phyloP scores from a whole-genome alignment of 257 asterid genomes.

The Dorcoceras hygrometricum region DNA sequence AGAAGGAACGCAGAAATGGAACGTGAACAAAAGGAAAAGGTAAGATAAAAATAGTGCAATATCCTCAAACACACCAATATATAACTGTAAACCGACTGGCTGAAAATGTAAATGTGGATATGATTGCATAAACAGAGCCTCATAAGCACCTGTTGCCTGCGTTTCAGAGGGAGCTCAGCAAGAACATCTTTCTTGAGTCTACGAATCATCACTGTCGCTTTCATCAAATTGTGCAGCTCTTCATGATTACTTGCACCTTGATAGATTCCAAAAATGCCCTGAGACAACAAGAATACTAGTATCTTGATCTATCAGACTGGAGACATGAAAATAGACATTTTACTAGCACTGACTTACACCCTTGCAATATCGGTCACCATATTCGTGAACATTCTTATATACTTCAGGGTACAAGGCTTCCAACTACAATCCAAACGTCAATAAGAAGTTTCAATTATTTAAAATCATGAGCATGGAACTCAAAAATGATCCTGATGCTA shows the following conservation, averaged over 20 bases:
- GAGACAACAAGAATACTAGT: constrained; percentile 20
- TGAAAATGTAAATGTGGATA: constrained; percentile 5
- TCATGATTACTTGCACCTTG: constrained; percentile 99
- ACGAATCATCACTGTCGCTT: constrained; percentile 89
- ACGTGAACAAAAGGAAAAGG: background rate
- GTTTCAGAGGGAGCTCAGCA: constrained; percentile 83
- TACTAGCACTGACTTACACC: constrained; percentile 66
- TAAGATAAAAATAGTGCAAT: background rate
- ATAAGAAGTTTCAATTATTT: constrained; percentile 18
- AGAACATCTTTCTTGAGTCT: constrained; percentile 97
- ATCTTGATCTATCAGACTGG: constrained; percentile 19
- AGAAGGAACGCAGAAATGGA: background rate
- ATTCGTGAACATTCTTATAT: constrained; percentile 78
- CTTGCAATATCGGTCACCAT: constrained; percentile 95
- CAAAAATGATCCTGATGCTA: constrained; percentile 13
- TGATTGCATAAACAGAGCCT: constrained; percentile 10
- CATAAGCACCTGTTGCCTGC: constrained; percentile 76
- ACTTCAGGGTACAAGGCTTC: constrained; percentile 87
- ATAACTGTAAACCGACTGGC: background rate
- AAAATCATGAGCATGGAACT: constrained; percentile 14
- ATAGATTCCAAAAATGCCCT: constrained; percentile 86
- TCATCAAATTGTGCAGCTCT: constrained; percentile 93
- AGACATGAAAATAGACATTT: constrained; percentile 15
- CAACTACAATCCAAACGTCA: constrained; percentile 52
- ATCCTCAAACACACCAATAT: background rate